These are phyloP conservation scores for Neurospora sp. DNA, from an alignment of 495 filamentous ascomycete genomes.

Conservation along the genomic window DNA sequence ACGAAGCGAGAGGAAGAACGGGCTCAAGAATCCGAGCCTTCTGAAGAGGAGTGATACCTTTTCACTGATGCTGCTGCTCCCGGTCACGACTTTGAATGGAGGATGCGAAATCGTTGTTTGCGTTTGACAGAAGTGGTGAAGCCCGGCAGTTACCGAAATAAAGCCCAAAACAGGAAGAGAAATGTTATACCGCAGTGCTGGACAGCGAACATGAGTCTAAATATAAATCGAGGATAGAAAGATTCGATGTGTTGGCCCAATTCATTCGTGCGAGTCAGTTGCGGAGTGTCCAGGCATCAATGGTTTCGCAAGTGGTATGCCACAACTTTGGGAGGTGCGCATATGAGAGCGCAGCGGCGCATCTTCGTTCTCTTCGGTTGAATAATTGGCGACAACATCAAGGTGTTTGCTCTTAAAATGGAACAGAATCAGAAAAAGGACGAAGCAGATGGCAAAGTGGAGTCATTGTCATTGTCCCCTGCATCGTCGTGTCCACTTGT, in stretches of 20 bases:
- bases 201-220: not conserved
- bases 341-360: not conserved
- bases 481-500: not conserved
- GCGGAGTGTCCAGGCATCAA: not conserved
- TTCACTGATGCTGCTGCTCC: not conserved
- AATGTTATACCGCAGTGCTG: not conserved
- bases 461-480: not conserved
- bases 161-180: not conserved
- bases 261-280: not conserved
- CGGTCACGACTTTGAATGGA: no score
- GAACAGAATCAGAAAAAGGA: not conserved
- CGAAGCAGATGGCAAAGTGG: no score
- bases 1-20: slow-evolving; percentile 15
- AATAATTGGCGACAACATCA: not conserved
- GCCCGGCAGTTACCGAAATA: not conserved
- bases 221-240: not conserved
- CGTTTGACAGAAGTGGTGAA: not conserved
- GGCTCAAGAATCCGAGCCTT: not conserved
- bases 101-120: not conserved
- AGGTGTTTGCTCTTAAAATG: not conserved
- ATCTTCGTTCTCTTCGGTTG: not conserved
- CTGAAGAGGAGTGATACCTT: slow-evolving; percentile 2
- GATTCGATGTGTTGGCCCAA: not conserved
- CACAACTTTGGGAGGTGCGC: not conserved
- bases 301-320: not conserved